Evolutionary conservation across 2,329 filamentous ascomycete genomes (phyloP).

Genomic region (Aspergillus awamori): DNA sequence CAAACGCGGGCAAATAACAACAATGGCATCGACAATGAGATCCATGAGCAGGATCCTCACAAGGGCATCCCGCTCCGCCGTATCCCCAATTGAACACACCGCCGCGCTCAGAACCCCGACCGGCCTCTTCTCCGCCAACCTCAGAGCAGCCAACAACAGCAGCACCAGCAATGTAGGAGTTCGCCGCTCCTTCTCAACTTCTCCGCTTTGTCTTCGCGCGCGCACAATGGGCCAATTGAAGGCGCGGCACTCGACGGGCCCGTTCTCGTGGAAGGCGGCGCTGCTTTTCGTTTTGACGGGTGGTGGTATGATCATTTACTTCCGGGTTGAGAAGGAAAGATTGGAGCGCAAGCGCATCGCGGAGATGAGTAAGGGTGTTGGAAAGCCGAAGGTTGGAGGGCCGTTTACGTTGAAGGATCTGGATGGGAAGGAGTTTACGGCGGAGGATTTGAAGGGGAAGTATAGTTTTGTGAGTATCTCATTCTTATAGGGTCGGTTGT

Average conservation of each 20-base stretch:
- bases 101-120: slow-evolving; percentile 2
- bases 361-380: slow-evolving; percentile 90
- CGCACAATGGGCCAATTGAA: slow-evolving; percentile 47
- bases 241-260: slow-evolving; percentile 50
- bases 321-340: slow-evolving; percentile 88
- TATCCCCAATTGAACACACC: slow-evolving; percentile 14
- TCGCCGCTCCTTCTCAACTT: slow-evolving; percentile 34
- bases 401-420: slow-evolving; percentile 81
- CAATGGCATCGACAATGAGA: slow-evolving; percentile 34
- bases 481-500: background rate
- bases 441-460: slow-evolving; percentile 80
- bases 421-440: slow-evolving; percentile 74
- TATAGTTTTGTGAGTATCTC: slow-evolving; percentile 59
- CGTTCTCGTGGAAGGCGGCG: slow-evolving; percentile 92
- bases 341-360: slow-evolving; percentile 87
- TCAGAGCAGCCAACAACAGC: slow-evolving; percentile 8
- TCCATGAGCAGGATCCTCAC: slow-evolving; percentile 21
- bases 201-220: slow-evolving; percentile 23
- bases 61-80: slow-evolving; percentile 17
- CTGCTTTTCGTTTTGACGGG: slow-evolving; percentile 81
- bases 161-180: background rate
- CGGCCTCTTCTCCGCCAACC: background rate
- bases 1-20: background rate
- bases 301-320: slow-evolving; percentile 80
- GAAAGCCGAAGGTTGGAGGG: slow-evolving; percentile 89